Evolutionary conservation across 176 grass and related monocot genomes (phyloP), one percentile per base, ranked within the genome.

Genomic region (Bonia amplexicaulis): DNA sequence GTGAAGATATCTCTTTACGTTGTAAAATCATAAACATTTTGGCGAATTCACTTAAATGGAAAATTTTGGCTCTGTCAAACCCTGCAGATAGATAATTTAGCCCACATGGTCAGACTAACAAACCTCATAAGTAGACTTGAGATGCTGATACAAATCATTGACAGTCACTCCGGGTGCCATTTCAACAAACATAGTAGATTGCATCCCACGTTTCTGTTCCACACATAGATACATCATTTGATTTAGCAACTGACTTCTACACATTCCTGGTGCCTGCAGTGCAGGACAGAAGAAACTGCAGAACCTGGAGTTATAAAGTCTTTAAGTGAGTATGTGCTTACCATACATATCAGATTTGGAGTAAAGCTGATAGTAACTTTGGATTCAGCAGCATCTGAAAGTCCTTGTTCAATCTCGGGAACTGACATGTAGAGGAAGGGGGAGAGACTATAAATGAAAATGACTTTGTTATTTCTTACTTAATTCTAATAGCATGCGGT

Each of bases 371-470:
- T 89, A 25, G 89, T 96, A 73, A 99, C 93, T 89, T 94, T 90
- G 22, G 96, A 99, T 81, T 88, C 76, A 85, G 93, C 91, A 65
- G 88, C 91, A 78, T 88, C 91, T 3, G 96, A 86, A 77, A 99
- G 90, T 83, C 96, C 96, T 91, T 99, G 93, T 61, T 99, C 96
- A 76, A 99, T 93, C 84, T 99, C 96, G 13, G 96, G 96, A 80
- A 99, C 96, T 99, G 88, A 39, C 25, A 88, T 80, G 45, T 85
- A 35, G 35, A 35, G 35, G 4, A 5, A 35, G 35, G 5, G 35
- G 35, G 4, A 35, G 35, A 35, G 35, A 35, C 35, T 35, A 35
- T 35, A 35, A 5, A 35, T 35, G 35, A 35, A 0, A 35, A 35
- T 35, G 0, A 35, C 35, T 35, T 35, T 35, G 0, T 35, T 35